Percentiles rank a stretch among this genome's conserved stretches.
Evolutionary conservation across 129 eudicot genomes (phyloP).

Genomic region (Pseudognaphalium luteoalbum): DNA sequence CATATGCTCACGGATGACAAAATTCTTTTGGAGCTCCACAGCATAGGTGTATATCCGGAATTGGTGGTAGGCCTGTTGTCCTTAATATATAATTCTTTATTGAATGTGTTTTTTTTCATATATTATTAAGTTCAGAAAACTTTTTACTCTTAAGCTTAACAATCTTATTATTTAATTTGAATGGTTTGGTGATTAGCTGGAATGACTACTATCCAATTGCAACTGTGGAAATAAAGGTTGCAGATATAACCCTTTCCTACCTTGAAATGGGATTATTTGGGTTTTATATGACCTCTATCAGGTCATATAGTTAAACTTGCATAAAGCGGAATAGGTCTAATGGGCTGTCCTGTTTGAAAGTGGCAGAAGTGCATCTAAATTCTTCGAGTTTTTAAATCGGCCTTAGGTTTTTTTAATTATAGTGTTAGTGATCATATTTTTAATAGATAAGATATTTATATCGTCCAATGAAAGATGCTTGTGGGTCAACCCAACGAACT

Average conservation of each 20-base stretch:
- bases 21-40: conserved; percentile 71
- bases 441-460: not conserved
- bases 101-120: not conserved
- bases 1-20: conserved; percentile 64
- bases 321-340: not conserved
- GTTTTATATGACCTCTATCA: not conserved
- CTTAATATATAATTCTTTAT: conserved; percentile 2
- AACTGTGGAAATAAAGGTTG: not conserved
- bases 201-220: not conserved
- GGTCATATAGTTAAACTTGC: not conserved
- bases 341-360: not conserved
- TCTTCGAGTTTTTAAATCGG: not conserved
- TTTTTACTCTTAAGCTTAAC: not conserved
- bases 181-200: conserved; percentile 4
- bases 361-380: not conserved
- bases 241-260: not conserved
- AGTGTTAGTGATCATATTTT: not conserved
- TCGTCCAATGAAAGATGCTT: not conserved
- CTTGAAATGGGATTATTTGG: not conserved
- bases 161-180: not conserved
- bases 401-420: not conserved
- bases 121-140: conserved; percentile 12
- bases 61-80: conserved; percentile 63
- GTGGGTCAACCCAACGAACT: not conserved
- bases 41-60: conserved; percentile 68